Evolutionary conservation across 305 asterid species (phyloP).

Genomic region (Fraxinus sp.): DNA sequence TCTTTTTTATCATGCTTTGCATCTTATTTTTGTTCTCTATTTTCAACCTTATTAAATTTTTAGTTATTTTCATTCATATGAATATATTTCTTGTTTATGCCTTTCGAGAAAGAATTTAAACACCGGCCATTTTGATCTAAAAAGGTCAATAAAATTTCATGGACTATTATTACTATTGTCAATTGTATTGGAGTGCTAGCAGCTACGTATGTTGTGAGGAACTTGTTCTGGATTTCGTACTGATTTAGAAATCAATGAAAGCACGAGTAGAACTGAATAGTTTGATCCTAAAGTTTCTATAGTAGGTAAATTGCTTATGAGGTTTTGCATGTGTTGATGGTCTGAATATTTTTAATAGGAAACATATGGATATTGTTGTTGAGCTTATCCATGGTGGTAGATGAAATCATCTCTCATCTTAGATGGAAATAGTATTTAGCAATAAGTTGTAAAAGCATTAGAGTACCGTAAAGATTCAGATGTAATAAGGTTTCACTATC

Average conservation of each 20-base stretch:
- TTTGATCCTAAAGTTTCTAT: neutral
- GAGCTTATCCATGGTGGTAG: neutral
- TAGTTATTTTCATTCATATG: neutral
- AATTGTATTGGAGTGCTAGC: neutral
- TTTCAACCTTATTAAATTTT: neutral
- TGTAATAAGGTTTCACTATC: neutral
- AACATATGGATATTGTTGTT: neutral
- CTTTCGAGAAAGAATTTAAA: neutral
- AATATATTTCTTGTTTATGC: neutral
- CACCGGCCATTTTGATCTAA: neutral
- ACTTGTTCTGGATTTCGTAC: neutral
- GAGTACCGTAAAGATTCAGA: neutral
- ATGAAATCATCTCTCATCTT: neutral
- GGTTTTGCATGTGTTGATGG: neutral
- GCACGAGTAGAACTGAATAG: neutral
- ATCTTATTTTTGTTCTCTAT: neutral
- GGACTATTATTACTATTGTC: neutral
- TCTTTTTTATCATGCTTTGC: neutral
- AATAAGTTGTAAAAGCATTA: neutral
- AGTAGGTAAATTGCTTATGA: neutral
- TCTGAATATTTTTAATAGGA: neutral
- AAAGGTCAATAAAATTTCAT: neutral
- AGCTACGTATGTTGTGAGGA: neutral
- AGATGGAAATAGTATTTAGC: neutral
- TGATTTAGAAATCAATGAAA: neutral